Evolutionary conservation across 306 rosid species (phyloP), one percentile per base, ranked within the genome.

Genomic region (Ceratonia siliqua): DNA sequence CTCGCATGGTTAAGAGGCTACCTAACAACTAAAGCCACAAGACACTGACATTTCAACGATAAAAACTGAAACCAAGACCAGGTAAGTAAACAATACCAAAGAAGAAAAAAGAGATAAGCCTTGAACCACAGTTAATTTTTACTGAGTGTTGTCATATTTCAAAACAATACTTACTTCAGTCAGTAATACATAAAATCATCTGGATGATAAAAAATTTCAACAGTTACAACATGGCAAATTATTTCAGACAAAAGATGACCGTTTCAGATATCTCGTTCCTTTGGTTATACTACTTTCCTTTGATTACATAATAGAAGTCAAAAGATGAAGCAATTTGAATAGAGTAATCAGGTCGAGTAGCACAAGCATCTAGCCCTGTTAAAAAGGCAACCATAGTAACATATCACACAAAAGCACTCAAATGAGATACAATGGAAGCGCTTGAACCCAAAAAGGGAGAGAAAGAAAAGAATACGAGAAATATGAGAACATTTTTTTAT

Each of bases 1-100:
- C 61, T 27, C 82, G 72, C 21, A 41, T 13, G 6, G 62, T 72
- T 59, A 81, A 64, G 61, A 77, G 59, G n/a, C 71, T 33, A 72
- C 62, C 38, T 79, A 45, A 72, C 43, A 28, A 42, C 66, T 63
- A 4, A 56, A 56, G 52, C 53, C 45, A 71, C 25, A 65, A 66
- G 4, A 52, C 35, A 66, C 11, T 21, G 11, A 62, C 77, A 86
- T 36, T 14, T 38, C 54, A 62, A 55, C 42, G 17, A 39, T 70
- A 25, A 54, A 54, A 69, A 41, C 17, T 35, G 32, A 70, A 69
- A 62, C 53, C n/a, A 39, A 24, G 38, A 62, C 64, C 18, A 27
- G 35, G 56, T 39, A 71, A n/a, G 74, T 43, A 64, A 42, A 45
- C 11, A 42, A 71, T 20, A 62, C 33, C 43, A 53, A 42, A 28